Evolutionary conservation across 2,329 filamentous ascomycete species (phyloP), one percentile per base, ranked within the genome.

Genomic region (Leptographium lundbergii): DNA sequence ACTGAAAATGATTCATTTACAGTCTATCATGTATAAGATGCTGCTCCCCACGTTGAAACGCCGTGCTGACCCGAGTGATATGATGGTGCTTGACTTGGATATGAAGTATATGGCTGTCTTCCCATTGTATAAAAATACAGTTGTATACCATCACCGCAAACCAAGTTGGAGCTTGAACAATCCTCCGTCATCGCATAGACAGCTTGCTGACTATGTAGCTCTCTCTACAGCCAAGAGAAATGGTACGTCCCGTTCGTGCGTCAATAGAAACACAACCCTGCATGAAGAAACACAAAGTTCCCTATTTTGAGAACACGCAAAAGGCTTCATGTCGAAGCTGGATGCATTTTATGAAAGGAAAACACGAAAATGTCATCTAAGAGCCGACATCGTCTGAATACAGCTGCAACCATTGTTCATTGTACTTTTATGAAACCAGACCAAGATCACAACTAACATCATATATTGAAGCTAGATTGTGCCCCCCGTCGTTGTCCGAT

Each of bases 321-420:
- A 39, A 39, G 36, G 36, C 36, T 39, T 39, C 36, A 17, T 13
- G 32, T 13, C n/a, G 1, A 50, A 24, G 39, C 22, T 22, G 34
- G 14, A 25, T 11, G n/a, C 17, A 27, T 6, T 19, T 39, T 54
- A 63, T 61, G 59, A 64, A 50, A 51, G 32, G 52, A 60, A 47
- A n/a, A 24, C 39, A 59, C 17, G 17, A 6, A 60, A 32, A 56
- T 62, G 61, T 63, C 61, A 62, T 25, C 53, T 54, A 63, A 63
- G 63, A 65, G 63, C 62, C 63, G 63, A 63, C 63, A 65, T 65
- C 63, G 62, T 63, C 63, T 62, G 63, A 64, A 6, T 34, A 48
- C 56, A 54, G 51, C 55, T 14, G 29, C 34, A 50, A 34, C 48
- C 0, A 22, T 36, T 19, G 7, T 27, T 9, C 10, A 36, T 27